Base-by-base conservation (phyloP, 2,329 filamentous ascomycete genomes). In the Trichoderma sp. region DNA sequence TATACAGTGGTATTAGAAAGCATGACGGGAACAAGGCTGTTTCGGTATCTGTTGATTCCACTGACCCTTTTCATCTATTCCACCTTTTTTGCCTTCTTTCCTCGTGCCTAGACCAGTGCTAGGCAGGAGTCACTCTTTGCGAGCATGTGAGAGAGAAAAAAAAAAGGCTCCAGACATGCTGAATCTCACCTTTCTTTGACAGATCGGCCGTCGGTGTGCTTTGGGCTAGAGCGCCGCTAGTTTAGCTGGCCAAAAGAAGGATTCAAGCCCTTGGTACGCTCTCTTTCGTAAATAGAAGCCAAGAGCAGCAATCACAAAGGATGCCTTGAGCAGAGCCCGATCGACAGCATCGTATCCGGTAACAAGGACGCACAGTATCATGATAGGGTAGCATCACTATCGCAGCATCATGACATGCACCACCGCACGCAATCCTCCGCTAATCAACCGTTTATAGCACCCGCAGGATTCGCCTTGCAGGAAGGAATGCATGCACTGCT, bases 391-490 rank as follows among this genome's bases (percentile, higher is more conserved):
- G 51, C 46, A 60, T 46, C 39, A 14, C 16, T 14, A 28, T 28
- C 32, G 24, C 26, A 3, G 32, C 13, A 39, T 39, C 56, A 49
- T 39, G 13, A 10, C 56, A 55, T 21, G n/a, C 1, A 59, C 24
- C 18, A 59, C 24, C 18, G 26, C 18, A 39, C 24, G 39, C 5
- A 43, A 46, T 46, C 51, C 61, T 56, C 13, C 37, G 26, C 46
- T 14, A 24, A n/a, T 8, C 49, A 18, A 18, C 60, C 18, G 60
- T 54, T 24, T 49, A 46, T 39, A 30, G 61, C n/a, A 66, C 28
- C 39, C 63, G 54, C 61, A 65, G 63, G 52, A 59, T 66, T 39
- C 54, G 52, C 54, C 54, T 46, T 58, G 63, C 63, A 66, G 63
- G 63, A 59, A 49, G 54, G 54, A 51, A 37, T 28, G 63, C 34